Evolutionary conservation across 1,139 yeast genomes (phyloP), one percentile per base, ranked within the genome.

Genomic region (Zygoascus hellenicus): DNA sequence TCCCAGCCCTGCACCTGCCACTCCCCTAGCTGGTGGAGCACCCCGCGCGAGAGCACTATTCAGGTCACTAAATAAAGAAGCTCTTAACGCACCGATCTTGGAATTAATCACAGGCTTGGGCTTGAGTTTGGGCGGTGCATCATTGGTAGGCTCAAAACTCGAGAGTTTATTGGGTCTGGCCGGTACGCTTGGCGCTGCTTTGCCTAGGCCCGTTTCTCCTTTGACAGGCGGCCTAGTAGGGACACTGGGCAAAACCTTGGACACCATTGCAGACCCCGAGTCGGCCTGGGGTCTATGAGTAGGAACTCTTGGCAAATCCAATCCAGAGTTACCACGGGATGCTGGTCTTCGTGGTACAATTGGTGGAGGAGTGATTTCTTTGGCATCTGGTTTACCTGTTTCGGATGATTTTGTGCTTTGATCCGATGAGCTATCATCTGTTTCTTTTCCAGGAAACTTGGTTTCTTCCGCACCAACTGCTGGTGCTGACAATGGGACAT

Each of bases 61-160:
- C 45, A 66, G 53, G 43, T 66, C 67, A 7, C 59, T 63, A 44
- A 65, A 65, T 47, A 63, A 49, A 1, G 69, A 59, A 2, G 66
- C 60, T 37, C 61, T 57, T 41, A 65, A 48, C 0, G 65, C 63
- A 2, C 67, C 67, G 17, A 65, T 55, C 28, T 62, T 57, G 22
- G 60, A 55, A 22, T 48, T 48, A 7, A 52, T 45, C 22, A 43
- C 50, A 38, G 58, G 56, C 16, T 54, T 48, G 32, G 54, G 48
- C 46, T 56, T 58, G 31, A 59, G 59, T 34, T 50, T 52, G 2
- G 59, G 59, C 19, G 57, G 54, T 10, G 55, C 51, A 11, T 43
- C 47, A 22, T 51, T 54, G 10, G 51, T 45, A 29, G 48, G 48
- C 36, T 35, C 41, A 22, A 48, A 48, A 14, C 41, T 42, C 5